Conservation (phyloP, 176 grass and related monocot genomes). For the Triticum turgidum region DNA sequence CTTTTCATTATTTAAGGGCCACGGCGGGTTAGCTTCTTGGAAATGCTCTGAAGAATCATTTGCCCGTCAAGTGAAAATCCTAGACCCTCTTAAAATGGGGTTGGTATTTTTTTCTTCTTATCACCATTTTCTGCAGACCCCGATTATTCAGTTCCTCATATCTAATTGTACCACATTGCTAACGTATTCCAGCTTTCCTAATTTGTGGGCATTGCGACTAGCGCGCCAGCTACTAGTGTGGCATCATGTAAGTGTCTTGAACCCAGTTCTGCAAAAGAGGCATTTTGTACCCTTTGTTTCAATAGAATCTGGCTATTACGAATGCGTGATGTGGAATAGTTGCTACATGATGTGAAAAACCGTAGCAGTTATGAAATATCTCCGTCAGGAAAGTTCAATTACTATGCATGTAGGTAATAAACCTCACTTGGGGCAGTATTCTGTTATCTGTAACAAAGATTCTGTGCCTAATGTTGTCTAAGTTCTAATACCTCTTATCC, state of each 20-base stretch:
- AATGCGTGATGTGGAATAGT: neutral
- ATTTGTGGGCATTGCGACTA: conserved; percentile 80
- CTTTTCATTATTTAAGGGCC: conserved; percentile 44
- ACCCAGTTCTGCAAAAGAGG: neutral
- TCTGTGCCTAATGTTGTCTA: neutral
- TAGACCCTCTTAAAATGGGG: conserved; percentile 95
- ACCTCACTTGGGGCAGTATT: neutral
- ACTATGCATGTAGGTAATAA: neutral
- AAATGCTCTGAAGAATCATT: conserved; percentile 99
- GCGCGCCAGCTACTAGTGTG: conserved; percentile 85
- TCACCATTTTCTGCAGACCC: neutral
- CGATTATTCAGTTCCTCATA: conserved; percentile 5
- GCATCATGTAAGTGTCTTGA: conserved; percentile 80
- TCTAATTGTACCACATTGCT: conserved; percentile 25
- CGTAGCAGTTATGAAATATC: neutral
- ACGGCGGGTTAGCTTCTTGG: conserved; percentile 76
- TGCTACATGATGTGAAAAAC: neutral
- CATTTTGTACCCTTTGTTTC: conserved; percentile 7
- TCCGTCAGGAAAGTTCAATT: neutral
- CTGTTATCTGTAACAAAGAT: neutral
- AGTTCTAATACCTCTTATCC: neutral
- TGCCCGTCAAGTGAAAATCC: conserved; percentile 84
- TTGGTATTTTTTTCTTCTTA: conserved; percentile 30
- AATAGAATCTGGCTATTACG: neutral
- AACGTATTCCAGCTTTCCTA: conserved; percentile 68